Evolutionary conservation across 495 filamentous ascomycete species (phyloP).

Genomic region (Xylaria venustula): DNA sequence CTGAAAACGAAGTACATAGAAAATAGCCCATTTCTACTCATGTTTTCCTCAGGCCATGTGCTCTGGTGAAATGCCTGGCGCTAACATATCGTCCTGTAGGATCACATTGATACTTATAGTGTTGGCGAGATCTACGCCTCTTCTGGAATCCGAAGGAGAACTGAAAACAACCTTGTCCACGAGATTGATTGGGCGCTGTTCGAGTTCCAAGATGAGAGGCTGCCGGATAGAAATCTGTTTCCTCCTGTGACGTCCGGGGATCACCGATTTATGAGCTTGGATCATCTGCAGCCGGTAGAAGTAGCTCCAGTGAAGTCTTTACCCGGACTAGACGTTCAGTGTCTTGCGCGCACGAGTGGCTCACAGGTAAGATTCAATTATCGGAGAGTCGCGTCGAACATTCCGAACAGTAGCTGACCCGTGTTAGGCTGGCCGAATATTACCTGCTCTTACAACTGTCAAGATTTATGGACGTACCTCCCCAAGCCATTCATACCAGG

Average conservation of each 20-base stretch:
- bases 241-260: conserved; percentile 44
- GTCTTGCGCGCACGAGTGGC: conserved; percentile 87
- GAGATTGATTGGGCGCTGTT: conserved; percentile 97
- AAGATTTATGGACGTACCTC: conserved; percentile 79
- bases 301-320: conserved; percentile 50
- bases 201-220: conserved; percentile 68
- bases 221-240: conserved; percentile 67
- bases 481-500: conserved; percentile 77
- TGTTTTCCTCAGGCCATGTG: neutral
- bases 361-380: conserved; percentile 43
- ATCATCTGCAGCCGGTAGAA: conserved; percentile 38
- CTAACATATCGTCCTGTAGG: conserved; percentile 36
- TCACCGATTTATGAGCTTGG: conserved; percentile 25
- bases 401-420: neutral
- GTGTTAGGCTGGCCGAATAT: conserved; percentile 65
- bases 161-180: conserved; percentile 64
- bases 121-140: conserved; percentile 86
- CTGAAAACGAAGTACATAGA: conserved; percentile 38
- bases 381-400: neutral
- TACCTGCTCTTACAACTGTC: conserved; percentile 72
- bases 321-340: conserved; percentile 75
- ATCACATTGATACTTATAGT: conserved; percentile 69
- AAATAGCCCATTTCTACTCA: neutral
- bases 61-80: conserved; percentile 20
- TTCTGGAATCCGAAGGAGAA: conserved; percentile 75